phyloP scores from a whole-genome alignment of 768 basidiomycete species.

The Leccinum barrowsii region DNA sequence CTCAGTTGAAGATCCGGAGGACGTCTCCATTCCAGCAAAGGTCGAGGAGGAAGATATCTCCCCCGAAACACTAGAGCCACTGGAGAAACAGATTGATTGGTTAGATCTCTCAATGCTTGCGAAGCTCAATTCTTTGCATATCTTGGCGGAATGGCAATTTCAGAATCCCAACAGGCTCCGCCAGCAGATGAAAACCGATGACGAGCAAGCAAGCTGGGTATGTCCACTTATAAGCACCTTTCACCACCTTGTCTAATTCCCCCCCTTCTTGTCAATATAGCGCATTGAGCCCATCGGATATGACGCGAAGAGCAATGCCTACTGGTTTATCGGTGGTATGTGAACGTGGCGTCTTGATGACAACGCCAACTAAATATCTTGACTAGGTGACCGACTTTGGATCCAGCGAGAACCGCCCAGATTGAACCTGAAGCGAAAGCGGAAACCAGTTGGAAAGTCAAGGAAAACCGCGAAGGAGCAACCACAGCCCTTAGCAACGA shows the following conservation, averaged over 20 bases:
- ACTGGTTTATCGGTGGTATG: slow-evolving; percentile 82
- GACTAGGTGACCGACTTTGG: slow-evolving; percentile 79
- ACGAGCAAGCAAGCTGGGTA: slow-evolving; percentile 78
- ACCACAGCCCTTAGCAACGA: slow-evolving; percentile 13
- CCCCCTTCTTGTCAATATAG: slow-evolving; percentile 36
- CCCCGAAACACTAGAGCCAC: slow-evolving; percentile 17
- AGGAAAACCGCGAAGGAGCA: slow-evolving; percentile 19
- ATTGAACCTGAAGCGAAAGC: slow-evolving; percentile 40
- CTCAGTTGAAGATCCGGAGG: slow-evolving; percentile 1
- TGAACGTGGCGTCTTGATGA: background rate
- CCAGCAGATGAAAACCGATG: slow-evolving; percentile 72
- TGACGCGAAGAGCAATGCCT: slow-evolving; percentile 73
- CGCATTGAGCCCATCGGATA: slow-evolving; percentile 85
- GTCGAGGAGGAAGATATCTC: slow-evolving; percentile 20
- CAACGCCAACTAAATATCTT: slow-evolving; percentile 1
- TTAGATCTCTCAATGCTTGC: slow-evolving; percentile 62
- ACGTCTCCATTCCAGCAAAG: slow-evolving; percentile 10
- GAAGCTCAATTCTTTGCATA: slow-evolving; percentile 73
- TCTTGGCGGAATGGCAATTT: slow-evolving; percentile 83
- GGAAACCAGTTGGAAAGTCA: slow-evolving; percentile 30
- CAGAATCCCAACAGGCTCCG: slow-evolving; percentile 70
- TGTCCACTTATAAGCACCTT: slow-evolving; percentile 23
- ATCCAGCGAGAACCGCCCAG: slow-evolving; percentile 69
- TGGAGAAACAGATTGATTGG: slow-evolving; percentile 60
- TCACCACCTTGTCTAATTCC: background rate